Percentiles rank a stretch among this genome's conserved stretches.
These are phyloP conservation scores for Lodderomyces elongisporus DNA, from an alignment of 1,139 yeast genomes.

Conservation along the genomic window DNA sequence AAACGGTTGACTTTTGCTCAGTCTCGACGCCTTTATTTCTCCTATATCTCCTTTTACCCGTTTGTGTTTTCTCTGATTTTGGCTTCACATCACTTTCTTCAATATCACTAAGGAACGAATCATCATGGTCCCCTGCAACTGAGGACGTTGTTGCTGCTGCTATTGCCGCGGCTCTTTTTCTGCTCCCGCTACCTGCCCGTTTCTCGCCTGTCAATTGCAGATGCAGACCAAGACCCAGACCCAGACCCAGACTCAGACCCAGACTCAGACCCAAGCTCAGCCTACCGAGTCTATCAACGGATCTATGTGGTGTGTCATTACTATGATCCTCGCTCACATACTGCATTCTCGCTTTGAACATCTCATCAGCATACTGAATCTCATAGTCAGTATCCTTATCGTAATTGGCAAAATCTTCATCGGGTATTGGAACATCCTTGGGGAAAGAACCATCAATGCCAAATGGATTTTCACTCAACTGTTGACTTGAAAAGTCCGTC, in stretches of 20 bases:
- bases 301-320: constrained; percentile 2
- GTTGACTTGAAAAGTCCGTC: constrained; percentile 54
- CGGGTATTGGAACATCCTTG: constrained; percentile 34
- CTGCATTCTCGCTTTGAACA: constrained; percentile 57
- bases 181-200: neutral
- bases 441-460: no score
- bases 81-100: constrained; percentile 1
- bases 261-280: no score
- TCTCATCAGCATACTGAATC: constrained; percentile 61
- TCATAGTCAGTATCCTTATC: constrained; percentile 74
- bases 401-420: constrained; percentile 37
- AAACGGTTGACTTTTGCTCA: constrained; percentile 11
- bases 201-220: neutral
- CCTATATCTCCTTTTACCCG: constrained; percentile 1
- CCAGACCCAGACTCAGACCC: no score
- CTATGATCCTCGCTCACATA: constrained; percentile 47
- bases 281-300: constrained; percentile 1
- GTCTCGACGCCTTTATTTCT: constrained; percentile 10
- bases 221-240: no score
- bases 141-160: constrained; percentile 1
- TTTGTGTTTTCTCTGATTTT: neutral
- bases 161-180: neutral
- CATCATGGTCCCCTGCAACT: neutral
- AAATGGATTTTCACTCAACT: constrained; percentile 61
- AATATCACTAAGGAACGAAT: neutral